Evolutionary conservation across 106 monocot species (phyloP).

Genomic region (Dactylorhiza incarnata): DNA sequence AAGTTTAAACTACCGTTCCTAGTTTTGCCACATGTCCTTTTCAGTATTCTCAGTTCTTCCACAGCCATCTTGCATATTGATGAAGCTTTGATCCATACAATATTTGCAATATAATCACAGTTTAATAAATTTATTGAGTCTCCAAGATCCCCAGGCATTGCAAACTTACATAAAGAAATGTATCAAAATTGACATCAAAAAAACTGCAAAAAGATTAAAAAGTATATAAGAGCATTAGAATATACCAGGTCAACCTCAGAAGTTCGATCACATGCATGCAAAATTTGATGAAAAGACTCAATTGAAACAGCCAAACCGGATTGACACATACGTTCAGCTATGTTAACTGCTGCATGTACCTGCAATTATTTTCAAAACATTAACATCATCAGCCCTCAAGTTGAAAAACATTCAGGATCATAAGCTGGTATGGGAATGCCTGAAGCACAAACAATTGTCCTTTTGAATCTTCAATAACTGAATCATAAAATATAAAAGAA

Average conservation of each 20-base stretch:
- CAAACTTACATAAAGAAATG: background rate
- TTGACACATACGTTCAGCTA: conserved; percentile 47
- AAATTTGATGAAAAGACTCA: conserved; percentile 42
- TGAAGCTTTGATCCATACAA: no score
- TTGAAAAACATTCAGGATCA: background rate
- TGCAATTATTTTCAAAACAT: conserved; percentile 17
- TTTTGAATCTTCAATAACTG: background rate
- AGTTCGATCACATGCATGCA: conserved; percentile 47
- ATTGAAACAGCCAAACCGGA: conserved; percentile 34
- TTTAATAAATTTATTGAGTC: no score
- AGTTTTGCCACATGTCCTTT: no score
- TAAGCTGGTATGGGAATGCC: background rate
- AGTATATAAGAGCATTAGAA: background rate
- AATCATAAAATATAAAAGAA: background rate
- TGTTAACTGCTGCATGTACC: conserved; percentile 46
- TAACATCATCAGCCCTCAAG: background rate
- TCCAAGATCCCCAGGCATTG: background rate
- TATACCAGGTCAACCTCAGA: conserved; percentile 72
- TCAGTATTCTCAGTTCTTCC: no score
- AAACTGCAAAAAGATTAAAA: background rate
- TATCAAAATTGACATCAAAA: background rate
- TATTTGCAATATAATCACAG: no score
- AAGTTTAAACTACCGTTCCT: no score
- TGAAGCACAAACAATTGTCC: background rate
- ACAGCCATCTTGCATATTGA: no score